A percentile compares a stretch with the other conserved stretches of the same genome.
Evolutionary conservation across 176 grass and related monocot species (phyloP).

Genomic region (Musa acuminata): DNA sequence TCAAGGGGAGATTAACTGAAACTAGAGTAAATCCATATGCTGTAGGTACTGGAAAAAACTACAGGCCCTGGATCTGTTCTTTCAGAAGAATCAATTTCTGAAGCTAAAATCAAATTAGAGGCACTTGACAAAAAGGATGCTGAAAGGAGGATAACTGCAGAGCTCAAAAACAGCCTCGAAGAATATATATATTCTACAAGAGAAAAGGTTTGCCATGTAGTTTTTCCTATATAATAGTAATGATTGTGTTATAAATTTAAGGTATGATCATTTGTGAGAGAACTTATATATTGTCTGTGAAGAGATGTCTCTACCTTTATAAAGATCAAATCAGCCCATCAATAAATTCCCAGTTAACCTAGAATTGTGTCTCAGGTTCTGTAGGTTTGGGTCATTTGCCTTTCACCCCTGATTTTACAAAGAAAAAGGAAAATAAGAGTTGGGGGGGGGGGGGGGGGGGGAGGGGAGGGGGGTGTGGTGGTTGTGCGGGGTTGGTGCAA

Average conservation of each 20-base stretch:
- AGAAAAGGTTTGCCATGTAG: slow-evolving; percentile 52
- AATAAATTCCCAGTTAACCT: too few species aligned
- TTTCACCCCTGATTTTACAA: too few species aligned
- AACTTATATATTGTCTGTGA: not conserved
- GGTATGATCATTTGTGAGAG: not conserved
- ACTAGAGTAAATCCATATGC: not conserved
- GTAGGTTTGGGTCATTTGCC: too few species aligned
- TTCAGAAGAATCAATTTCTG: slow-evolving; percentile 68
- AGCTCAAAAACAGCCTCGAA: slow-evolving; percentile 90
- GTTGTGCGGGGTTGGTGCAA: too few species aligned
- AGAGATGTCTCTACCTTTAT: too few species aligned
- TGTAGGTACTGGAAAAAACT: slow-evolving; percentile 66
- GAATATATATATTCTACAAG: slow-evolving; percentile 96
- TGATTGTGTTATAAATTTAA: not conserved
- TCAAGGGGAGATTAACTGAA: not conserved
- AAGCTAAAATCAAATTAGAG: slow-evolving; percentile 91
- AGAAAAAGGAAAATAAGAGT: too few species aligned
- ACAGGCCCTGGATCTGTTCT: slow-evolving; percentile 51
- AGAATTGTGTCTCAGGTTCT: too few species aligned
- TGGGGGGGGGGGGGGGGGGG: too few species aligned
- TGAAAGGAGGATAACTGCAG: slow-evolving; percentile 80
- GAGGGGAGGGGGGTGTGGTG: too few species aligned
- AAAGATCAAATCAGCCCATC: too few species aligned
- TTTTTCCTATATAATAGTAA: not conserved
- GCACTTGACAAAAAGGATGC: slow-evolving; percentile 78